Percentiles rank a stretch among this genome's conserved stretches.
phyloP scores from a whole-genome alignment of 257 asterid species.

The Penstemon newberryi region DNA sequence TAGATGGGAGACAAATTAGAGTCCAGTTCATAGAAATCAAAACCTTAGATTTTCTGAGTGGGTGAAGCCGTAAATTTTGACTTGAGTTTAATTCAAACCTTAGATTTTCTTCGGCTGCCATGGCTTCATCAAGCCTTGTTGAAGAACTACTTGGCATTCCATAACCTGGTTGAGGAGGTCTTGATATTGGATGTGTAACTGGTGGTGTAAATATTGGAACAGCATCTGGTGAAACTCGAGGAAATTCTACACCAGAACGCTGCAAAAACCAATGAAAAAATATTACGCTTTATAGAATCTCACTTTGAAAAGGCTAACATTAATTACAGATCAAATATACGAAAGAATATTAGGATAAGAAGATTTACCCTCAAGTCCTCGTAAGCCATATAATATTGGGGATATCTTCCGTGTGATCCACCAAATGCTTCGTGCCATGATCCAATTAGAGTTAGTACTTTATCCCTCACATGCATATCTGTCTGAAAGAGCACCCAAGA shows the following conservation, averaged over 20 bases:
- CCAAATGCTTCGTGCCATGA: conserved; percentile 97
- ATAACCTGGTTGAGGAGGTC: conserved; percentile 75
- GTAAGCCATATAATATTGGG: conserved; percentile 83
- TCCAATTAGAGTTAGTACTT: conserved; percentile 62
- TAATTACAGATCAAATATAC: not conserved
- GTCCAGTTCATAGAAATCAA: not conserved
- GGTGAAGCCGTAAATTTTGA: too few relatives aligned
- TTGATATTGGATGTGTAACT: conserved; percentile 48
- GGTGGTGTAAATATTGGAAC: conserved; percentile 86
- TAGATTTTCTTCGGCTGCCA: conserved; percentile 72
- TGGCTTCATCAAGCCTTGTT: conserved; percentile 82
- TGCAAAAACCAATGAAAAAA: conserved; percentile 33
- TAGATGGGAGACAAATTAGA: not conserved
- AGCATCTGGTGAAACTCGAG: conserved; percentile 56
- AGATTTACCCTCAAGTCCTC: conserved; percentile 81
- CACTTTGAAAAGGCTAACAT: too few relatives aligned
- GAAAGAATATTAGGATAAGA: conserved; percentile 1
- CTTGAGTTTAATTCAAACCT: conserved; percentile 45
- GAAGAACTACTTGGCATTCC: conserved; percentile 95
- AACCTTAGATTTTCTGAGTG: not conserved
- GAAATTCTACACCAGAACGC: conserved; percentile 81
- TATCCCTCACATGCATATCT: conserved; percentile 85
- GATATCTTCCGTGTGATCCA: conserved; percentile 80
- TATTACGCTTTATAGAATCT: not conserved
- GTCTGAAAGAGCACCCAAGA: conserved; percentile 49